Conservation (phyloP, 2,329 filamentous ascomycete genomes). For the Fusarium succisae region DNA sequence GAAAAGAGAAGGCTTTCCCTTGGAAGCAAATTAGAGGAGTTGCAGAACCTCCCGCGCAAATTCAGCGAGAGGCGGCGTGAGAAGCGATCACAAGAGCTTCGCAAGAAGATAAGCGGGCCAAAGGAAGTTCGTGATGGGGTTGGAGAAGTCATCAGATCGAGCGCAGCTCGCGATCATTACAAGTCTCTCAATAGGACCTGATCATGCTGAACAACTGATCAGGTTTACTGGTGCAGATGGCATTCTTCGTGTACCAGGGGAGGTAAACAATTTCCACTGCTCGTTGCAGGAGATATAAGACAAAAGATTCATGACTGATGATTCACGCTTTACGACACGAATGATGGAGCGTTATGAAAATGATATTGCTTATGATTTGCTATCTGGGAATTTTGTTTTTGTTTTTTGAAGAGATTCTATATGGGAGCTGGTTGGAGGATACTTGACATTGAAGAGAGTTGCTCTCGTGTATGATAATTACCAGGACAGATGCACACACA, state of each 20-base stretch:
- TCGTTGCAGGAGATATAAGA: constrained; percentile 3
- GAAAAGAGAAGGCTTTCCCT: constrained; percentile 50
- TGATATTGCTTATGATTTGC: constrained; percentile 26
- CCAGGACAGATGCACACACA: constrained; percentile 9
- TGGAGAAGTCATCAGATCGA: constrained; percentile 63
- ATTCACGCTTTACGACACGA: constrained; percentile 42
- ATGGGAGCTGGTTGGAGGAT: constrained; percentile 24
- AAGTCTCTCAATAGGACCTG: constrained; percentile 9
- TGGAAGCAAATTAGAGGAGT: constrained; percentile 60
- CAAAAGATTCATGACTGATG: constrained; percentile 41
- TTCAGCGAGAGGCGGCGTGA: constrained; percentile 68
- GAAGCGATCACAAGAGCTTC: constrained; percentile 66
- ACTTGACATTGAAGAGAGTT: constrained; percentile 18
- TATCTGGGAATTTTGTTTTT: constrained; percentile 29
- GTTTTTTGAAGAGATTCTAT: constrained; percentile 21
- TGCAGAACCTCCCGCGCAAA: constrained; percentile 63
- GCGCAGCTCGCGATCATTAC: constrained; percentile 36
- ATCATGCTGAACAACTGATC: neutral
- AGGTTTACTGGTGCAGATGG: neutral
- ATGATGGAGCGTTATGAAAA: constrained; percentile 28
- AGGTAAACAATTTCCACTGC: neutral
- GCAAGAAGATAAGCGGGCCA: constrained; percentile 68
- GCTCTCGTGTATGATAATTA: constrained; percentile 34
- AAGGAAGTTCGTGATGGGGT: constrained; percentile 67
- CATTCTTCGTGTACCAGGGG: neutral